Base-by-base conservation (phyloP, 23 red algal species). In the Gracilaria caudata region DNA sequence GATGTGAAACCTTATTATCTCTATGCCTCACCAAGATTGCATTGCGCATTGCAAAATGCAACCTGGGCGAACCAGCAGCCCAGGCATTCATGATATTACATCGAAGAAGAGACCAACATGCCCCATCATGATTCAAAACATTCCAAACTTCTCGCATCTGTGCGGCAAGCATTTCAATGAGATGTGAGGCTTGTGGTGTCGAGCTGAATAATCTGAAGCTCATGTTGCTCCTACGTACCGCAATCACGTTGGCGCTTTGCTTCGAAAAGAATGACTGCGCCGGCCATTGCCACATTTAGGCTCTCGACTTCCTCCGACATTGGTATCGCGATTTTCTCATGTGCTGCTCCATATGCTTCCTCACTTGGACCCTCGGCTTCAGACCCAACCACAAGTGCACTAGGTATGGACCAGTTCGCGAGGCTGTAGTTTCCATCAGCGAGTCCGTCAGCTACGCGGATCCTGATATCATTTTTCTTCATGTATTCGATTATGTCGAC, bases 201-300 rank as follows among this genome's bases (percentile, higher is more conserved):
- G 19, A 53, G 19, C 5, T 7, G 4, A 11, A 45, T 45, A 45
- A 4, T 45, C 4, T 45, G 43, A 4, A 45, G 6, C 43, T 11
- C 11, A 45, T 17, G 13, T 53, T 53, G 49, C 49, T 53, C 19
- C 19, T 16, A 16, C 13, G 5, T 53, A 53, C 19, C 49, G 14
- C 49, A 53, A 47, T 75, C 43, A 33, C 92, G 82, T 77, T 95
- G 97, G 32, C 97, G 87, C 45, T 66, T 76, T 35, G 85, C 89
- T 80, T 99, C 97, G 64, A 93, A 99, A 24, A 99, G 57, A 59
- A 99, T 86, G 13, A 95, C 71, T 26, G 90, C 79, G 4, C 87
- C 97, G 5, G 97, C 97, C 58, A 95, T 88, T 8, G 97, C 92
- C 5, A 91, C 97, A 64, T 99, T 99, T 30, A 99, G 78, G 56